Evolutionary conservation across 2,329 filamentous ascomycete genomes (phyloP).

Genomic region (Podosphaera fusca): DNA sequence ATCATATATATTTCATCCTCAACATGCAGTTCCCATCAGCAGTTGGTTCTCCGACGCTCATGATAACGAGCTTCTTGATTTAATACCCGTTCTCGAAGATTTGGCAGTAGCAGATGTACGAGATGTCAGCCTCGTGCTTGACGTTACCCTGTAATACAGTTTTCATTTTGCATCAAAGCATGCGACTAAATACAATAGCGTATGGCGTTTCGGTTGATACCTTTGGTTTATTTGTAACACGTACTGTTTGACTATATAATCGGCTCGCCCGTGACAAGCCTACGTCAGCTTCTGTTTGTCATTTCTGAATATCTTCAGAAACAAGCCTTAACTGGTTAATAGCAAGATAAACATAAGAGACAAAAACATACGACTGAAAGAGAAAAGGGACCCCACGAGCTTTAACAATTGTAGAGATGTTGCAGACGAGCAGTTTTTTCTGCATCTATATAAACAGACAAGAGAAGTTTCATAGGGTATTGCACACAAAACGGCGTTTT

Average conservation of each 20-base stretch:
- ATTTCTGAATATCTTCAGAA: background rate
- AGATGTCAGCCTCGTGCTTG: conserved; percentile 92
- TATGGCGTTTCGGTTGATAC: conserved; percentile 18
- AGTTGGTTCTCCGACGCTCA: conserved; percentile 99
- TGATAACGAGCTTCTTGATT: conserved; percentile 90
- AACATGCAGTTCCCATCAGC: conserved; percentile 96
- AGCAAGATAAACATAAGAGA: background rate
- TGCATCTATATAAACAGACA: background rate
- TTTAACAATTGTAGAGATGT: background rate
- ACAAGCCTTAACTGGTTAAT: background rate
- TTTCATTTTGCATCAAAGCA: conserved; percentile 12
- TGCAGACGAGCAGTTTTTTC: background rate
- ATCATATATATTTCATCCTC: conserved; percentile 97
- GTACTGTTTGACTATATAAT: conserved; percentile 20
- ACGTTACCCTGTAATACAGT: conserved; percentile 48
- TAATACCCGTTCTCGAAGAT: conserved; percentile 96
- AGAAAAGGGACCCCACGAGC: background rate
- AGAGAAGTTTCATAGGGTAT: background rate
- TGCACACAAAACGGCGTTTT: background rate
- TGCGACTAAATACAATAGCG: conserved; percentile 18
- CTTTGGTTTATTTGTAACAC: conserved; percentile 19
- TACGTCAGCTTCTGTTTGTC: background rate
- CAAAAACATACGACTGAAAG: background rate
- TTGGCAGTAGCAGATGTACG: conserved; percentile 69
- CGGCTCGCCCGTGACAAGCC: conserved; percentile 11